Base-by-base conservation (phyloP, 2,329 filamentous ascomycete species). In the Talaromyces atroroseus region DNA sequence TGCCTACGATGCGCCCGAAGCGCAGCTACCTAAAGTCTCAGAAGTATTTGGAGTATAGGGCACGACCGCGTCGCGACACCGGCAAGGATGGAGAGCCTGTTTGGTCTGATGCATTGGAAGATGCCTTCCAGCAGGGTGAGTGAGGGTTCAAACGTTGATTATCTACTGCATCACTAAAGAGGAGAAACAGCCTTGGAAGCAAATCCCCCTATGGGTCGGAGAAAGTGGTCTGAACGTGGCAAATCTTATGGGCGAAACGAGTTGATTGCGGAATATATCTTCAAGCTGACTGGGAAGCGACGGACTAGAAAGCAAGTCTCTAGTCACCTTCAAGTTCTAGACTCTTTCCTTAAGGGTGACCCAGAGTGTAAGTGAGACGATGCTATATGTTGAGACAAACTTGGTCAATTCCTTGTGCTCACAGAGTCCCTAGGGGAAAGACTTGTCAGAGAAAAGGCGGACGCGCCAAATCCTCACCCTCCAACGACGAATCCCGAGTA, bases 301-400 rank as follows among this genome's bases (percentile, higher is more conserved):
- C 74, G 83, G 53, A 71, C 68, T 16, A 74, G 83, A 51, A 86
- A 86, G 66, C 81, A 85, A 64, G 80, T 86, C 4, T 85, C 83
- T 0, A 86, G 83, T 62, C 83, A 86, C 64, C 77, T 85, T 24
- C 83, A 86, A 67, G 82, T 85, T 2, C 72, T 86, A 20, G 82
- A 83, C 65, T 77, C 75, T 12, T 79, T 82, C 58, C 71, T 85
- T 38, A 74, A 75, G 60, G 74, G 77, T 5, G 77, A 82, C 59
- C 76, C 78, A 26, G 71, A 76, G 58, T 81, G 80, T 82, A 68
- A 74, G 77, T 49, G 32, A 14, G 6, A 29, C 8, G 14, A 47
- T 38, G 6, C 46, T 23, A 26, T 21, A 10, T 23, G 8, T 2
- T 32, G 29, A 32, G 3, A 26, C 3, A n/a, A 40, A 24, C 69